Percentiles rank a stretch among this genome's conserved stretches.
Conservation (phyloP, 805 yeast genomes). For the Yueomyces sp. region DNA sequence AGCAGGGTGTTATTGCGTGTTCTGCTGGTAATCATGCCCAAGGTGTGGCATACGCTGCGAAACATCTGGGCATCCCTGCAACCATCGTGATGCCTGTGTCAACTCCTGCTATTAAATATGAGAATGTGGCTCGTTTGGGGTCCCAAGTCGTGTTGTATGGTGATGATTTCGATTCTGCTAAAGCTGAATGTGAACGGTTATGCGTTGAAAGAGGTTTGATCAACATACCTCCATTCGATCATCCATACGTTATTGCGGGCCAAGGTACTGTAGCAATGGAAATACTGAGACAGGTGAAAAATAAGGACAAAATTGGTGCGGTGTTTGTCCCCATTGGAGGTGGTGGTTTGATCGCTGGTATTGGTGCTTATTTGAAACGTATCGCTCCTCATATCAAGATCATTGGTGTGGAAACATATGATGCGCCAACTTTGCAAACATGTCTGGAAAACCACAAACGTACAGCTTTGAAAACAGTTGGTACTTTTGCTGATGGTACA, state of each 20-base stretch:
- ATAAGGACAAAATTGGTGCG: constrained; percentile 55
- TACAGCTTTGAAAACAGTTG: constrained; percentile 55
- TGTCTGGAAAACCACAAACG: constrained; percentile 46
- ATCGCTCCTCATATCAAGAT: constrained; percentile 95
- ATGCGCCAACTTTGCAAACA: constrained; percentile 83
- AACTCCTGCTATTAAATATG: constrained; percentile 88
- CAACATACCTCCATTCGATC: constrained; percentile 96
- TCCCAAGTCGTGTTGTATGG: constrained; percentile 89
- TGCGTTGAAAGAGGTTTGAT: constrained; percentile 59
- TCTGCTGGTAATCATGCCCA: constrained; percentile 99
- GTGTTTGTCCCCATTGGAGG: constrained; percentile 94
- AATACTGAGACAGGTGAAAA: constrained; percentile 70
- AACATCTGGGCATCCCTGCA: constrained; percentile 74
- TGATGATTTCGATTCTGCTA: constrained; percentile 91
- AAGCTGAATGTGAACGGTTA: constrained; percentile 71
- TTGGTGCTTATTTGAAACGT: constrained; percentile 80
- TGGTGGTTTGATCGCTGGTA: constrained; percentile 90
- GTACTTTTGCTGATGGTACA: constrained; percentile 97
- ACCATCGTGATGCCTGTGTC: constrained; percentile 98
- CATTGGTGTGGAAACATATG: constrained; percentile 91
- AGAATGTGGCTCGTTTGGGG: constrained; percentile 85
- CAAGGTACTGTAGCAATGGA: constrained; percentile 98
- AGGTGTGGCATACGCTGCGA: constrained; percentile 92
- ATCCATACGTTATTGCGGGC: constrained; percentile 96
- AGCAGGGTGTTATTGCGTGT: constrained; percentile 89